phyloP scores from a whole-genome alignment of 495 filamentous ascomycete genomes.

The Daldinia loculata region DNA sequence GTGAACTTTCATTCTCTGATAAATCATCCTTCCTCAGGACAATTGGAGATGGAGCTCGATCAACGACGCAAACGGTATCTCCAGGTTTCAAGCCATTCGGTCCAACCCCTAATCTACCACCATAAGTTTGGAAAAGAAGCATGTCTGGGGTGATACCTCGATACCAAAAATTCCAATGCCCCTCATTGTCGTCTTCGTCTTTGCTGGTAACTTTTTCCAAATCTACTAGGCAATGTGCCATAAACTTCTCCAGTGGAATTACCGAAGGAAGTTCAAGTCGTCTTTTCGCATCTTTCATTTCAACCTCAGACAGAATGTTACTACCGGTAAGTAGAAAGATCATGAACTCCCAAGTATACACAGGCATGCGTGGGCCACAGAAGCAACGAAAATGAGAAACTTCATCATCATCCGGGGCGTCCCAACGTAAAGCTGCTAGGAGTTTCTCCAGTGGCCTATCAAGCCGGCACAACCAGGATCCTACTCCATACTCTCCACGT shows the following conservation, averaged over 20 bases:
- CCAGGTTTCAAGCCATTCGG: not conserved
- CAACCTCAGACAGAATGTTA: not conserved
- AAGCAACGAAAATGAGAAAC: not conserved
- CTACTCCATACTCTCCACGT: too few species aligned
- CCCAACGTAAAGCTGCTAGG: not conserved
- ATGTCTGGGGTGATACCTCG: too few species aligned
- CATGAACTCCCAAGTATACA: not conserved
- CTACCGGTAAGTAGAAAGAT: not conserved
- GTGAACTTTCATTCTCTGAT: not conserved
- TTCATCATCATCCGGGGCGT: not conserved
- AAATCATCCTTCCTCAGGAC: not conserved
- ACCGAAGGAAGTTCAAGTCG: not conserved
- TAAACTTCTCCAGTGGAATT: not conserved
- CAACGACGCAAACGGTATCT: not conserved
- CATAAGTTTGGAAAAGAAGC: not conserved
- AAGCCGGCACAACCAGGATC: too few species aligned
- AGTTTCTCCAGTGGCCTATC: not conserved
- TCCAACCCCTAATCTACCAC: not conserved
- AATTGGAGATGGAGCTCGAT: not conserved
- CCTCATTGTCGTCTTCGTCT: too few species aligned
- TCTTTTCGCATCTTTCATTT: not conserved
- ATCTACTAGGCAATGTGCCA: not conserved
- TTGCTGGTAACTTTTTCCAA: too few species aligned
- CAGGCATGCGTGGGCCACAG: not conserved
- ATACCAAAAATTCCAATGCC: too few species aligned